Evolutionary conservation across 2,329 filamentous ascomycete genomes (phyloP).

Genomic region (Harringtonia lauricola): DNA sequence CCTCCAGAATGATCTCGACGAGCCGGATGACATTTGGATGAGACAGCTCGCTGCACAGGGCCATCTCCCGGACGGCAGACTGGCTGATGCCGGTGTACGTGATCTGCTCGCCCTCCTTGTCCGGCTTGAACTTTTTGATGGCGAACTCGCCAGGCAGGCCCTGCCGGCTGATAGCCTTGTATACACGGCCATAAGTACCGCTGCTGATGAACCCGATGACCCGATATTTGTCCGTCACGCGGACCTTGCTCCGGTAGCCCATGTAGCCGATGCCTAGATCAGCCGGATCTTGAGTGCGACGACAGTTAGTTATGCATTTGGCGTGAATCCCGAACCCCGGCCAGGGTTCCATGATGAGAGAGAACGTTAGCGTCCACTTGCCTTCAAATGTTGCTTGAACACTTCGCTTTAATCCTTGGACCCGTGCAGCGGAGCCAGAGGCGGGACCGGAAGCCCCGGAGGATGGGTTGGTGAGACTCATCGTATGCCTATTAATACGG

Average conservation of each 20-base stretch:
- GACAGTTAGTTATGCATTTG: neutral
- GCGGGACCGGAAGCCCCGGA: conserved; percentile 37
- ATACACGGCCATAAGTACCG: conserved; percentile 94
- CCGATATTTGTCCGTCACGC: conserved; percentile 86
- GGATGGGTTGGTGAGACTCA: conserved; percentile 44
- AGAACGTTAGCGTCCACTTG: conserved; percentile 21
- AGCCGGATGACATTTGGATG: conserved; percentile 85
- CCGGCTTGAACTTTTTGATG: conserved; percentile 99
- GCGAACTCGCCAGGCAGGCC: conserved; percentile 75
- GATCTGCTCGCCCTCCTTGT: conserved; percentile 91
- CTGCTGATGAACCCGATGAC: conserved; percentile 98
- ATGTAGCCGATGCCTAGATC: conserved; percentile 36
- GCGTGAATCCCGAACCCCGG: too few relatives aligned
- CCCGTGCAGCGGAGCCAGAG: conserved; percentile 31
- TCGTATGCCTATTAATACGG: conserved; percentile 14
- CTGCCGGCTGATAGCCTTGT: conserved; percentile 78
- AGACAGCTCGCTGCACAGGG: conserved; percentile 81
- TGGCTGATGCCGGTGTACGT: conserved; percentile 97
- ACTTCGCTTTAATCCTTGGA: conserved; percentile 43
- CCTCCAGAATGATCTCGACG: conserved; percentile 91
- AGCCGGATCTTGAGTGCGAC: conserved; percentile 30
- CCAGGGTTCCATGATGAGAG: too few relatives aligned
- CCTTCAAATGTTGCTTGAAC: conserved; percentile 52
- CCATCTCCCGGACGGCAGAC: conserved; percentile 95
- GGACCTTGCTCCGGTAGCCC: conserved; percentile 64